Evolutionary conservation across 306 rosid species (phyloP).

Genomic region (Cucurbita pepo): DNA sequence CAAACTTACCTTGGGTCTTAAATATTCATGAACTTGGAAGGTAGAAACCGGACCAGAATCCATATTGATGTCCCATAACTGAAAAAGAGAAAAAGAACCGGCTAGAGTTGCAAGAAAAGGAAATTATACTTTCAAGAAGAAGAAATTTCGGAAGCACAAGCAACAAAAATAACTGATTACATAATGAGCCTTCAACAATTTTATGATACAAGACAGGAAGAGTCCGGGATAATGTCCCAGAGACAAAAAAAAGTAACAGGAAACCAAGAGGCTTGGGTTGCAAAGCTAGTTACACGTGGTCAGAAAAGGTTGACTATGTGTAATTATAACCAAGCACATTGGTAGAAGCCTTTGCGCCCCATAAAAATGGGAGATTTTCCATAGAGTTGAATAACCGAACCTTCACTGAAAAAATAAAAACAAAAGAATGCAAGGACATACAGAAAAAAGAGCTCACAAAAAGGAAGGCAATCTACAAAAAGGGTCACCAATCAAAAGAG

Average conservation of each 20-base stretch:
- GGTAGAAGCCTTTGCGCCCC: background rate
- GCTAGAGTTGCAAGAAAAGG: background rate
- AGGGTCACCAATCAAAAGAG: too few species aligned
- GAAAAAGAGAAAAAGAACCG: slow-evolving; percentile 8
- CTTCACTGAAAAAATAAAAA: too few species aligned
- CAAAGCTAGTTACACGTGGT: background rate
- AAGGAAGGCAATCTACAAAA: too few species aligned
- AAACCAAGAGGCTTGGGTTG: background rate
- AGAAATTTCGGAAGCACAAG: background rate
- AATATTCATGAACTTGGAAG: slow-evolving; percentile 85
- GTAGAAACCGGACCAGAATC: slow-evolving; percentile 95
- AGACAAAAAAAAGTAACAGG: background rate
- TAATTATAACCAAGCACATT: background rate
- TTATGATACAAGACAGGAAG: background rate
- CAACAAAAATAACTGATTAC: background rate
- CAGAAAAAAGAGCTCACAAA: too few species aligned
- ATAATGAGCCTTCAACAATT: background rate
- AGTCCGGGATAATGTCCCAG: background rate
- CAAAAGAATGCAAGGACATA: too few species aligned
- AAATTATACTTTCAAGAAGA: background rate
- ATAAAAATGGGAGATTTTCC: background rate
- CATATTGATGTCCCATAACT: slow-evolving; percentile 99
- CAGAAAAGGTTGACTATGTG: background rate
- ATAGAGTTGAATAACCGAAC: too few species aligned
- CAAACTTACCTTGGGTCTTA: slow-evolving; percentile 85